These are phyloP conservation scores for Candida nonsorbophila DNA, from an alignment of 805 yeast species.

Conservation along the genomic window DNA sequence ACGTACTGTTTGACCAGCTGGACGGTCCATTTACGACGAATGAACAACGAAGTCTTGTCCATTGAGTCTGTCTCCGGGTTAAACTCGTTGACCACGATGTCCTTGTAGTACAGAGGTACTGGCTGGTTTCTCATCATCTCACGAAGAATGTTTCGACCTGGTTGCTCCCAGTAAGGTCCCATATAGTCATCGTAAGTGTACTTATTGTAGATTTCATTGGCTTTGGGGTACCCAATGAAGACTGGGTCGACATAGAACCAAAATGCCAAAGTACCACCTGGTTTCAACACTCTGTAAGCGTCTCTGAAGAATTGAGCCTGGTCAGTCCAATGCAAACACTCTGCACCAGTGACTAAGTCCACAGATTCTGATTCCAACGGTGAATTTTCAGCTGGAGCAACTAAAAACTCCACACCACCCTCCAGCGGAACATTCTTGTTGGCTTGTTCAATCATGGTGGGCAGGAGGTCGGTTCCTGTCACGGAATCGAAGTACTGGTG, in stretches of 20 bases:
- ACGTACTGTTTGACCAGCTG: constrained; percentile 41
- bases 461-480: constrained; percentile 44
- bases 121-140: constrained; percentile 34
- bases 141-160: constrained; percentile 40
- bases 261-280: constrained; percentile 64
- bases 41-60: constrained; percentile 5
- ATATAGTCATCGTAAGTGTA: constrained; percentile 44
- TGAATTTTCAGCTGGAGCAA: constrained; percentile 28
- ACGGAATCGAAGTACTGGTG: constrained; percentile 27
- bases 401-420: constrained; percentile 21
- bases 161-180: constrained; percentile 45
- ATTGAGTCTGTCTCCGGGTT: not conserved
- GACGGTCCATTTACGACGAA: no score
- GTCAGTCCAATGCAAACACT: constrained; percentile 83
- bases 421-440: constrained; percentile 4
- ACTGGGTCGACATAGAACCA: constrained; percentile 80
- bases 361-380: constrained; percentile 15
- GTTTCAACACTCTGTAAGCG: constrained; percentile 44
- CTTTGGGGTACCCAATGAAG: constrained; percentile 38
- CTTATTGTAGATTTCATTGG: constrained; percentile 49
- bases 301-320: constrained; percentile 48
- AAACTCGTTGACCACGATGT: constrained; percentile 1
- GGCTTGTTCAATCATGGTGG: constrained; percentile 37
- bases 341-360: constrained; percentile 74
- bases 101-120: constrained; percentile 22